Evolutionary conservation across 1,139 yeast species (phyloP).

Genomic region (Suhomyces anneliseae): DNA sequence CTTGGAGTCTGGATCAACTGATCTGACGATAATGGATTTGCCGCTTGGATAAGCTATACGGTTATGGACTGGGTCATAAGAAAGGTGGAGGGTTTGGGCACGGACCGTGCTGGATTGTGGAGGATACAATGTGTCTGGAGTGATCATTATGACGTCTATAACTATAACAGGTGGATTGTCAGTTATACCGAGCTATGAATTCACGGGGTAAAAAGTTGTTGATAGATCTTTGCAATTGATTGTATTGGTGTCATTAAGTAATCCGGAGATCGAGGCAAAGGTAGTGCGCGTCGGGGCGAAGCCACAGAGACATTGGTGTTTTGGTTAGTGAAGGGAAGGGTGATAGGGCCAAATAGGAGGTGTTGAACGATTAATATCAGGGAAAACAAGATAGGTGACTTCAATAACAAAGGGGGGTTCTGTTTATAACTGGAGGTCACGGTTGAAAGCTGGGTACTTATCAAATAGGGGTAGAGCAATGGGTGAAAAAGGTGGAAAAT

Average conservation of each 20-base stretch:
- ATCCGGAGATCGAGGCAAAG: neutral
- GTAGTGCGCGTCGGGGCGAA: neutral
- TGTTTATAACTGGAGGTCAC: no score
- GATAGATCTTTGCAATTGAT: neutral
- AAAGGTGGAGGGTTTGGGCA: constrained; percentile 68
- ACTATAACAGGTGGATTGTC: neutral
- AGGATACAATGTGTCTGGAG: constrained; percentile 45
- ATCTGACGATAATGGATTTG: constrained; percentile 73
- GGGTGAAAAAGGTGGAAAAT: no score
- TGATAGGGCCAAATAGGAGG: neutral
- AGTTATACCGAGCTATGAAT: neutral
- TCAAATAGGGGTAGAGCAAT: no score
- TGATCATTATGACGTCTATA: constrained; percentile 26
- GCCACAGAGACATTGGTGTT: no score
- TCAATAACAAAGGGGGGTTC: no score
- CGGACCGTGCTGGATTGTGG: constrained; percentile 79
- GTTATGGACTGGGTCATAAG: constrained; percentile 68
- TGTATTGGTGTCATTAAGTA: no score
- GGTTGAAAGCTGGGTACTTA: no score
- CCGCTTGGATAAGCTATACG: constrained; percentile 82
- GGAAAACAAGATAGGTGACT: neutral
- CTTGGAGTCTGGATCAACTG: constrained; percentile 45
- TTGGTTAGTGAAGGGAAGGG: neutral
- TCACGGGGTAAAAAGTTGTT: neutral
- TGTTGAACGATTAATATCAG: neutral